phyloP scores from a whole-genome alignment of 2,329 filamentous ascomycete genomes.

The Leptographium flavum region DNA sequence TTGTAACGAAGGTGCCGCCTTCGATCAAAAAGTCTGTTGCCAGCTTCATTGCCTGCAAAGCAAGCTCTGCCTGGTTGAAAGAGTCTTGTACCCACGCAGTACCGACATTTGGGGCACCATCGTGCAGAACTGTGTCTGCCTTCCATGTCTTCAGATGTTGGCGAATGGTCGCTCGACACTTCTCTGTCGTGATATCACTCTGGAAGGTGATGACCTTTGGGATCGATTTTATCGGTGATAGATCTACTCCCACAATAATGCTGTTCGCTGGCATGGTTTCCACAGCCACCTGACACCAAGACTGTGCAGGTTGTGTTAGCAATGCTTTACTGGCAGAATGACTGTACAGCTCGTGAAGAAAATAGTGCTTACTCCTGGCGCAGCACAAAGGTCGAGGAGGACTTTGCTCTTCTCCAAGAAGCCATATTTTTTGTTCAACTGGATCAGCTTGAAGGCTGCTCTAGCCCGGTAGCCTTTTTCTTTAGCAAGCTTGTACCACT shows the following conservation, averaged over 20 bases:
- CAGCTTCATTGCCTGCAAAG: constrained; percentile 78
- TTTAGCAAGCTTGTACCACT: constrained; percentile 97
- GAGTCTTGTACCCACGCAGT: constrained; percentile 97
- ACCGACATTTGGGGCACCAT: constrained; percentile 95
- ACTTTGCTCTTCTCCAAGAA: constrained; percentile 97
- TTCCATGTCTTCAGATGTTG: constrained; percentile 92
- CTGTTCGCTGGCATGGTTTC: constrained; percentile 86
- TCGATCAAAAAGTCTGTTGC: constrained; percentile 85
- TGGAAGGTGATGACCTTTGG: constrained; percentile 91
- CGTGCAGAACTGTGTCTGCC: constrained; percentile 87
- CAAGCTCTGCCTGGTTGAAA: constrained; percentile 91
- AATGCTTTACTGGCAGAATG: background rate
- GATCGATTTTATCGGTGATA: constrained; percentile 90
- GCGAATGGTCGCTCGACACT: constrained; percentile 80
- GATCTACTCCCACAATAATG: constrained; percentile 87
- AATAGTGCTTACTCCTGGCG: constrained; percentile 57
- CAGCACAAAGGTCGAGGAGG: constrained; percentile 91
- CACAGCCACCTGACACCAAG: constrained; percentile 92
- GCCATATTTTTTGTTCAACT: constrained; percentile 97
- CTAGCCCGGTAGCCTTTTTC: constrained; percentile 94
- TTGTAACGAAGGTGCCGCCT: constrained; percentile 89
- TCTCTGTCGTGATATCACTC: constrained; percentile 94
- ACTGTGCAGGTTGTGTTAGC: constrained; percentile 32
- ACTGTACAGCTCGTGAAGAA: background rate
- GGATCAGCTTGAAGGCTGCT: constrained; percentile 95